Percentiles rank a stretch among this genome's conserved stretches.
Evolutionary conservation across 306 rosid genomes (phyloP).

Genomic region (Gynostemma pentaphyllum): DNA sequence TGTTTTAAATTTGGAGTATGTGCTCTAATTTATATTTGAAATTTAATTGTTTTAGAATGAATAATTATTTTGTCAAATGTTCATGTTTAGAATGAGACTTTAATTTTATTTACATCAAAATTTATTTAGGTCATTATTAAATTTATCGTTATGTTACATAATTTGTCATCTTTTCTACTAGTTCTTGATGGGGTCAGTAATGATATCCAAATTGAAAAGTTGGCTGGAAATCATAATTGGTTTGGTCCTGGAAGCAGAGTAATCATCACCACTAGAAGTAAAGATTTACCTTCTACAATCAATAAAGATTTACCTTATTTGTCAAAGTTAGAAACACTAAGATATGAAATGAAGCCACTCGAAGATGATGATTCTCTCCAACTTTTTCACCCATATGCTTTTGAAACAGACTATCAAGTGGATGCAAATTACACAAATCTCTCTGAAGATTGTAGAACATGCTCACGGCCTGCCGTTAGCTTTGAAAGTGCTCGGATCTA

Average conservation of each 20-base stretch:
- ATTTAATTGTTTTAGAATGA: too few relatives aligned
- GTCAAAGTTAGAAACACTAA: too few relatives aligned
- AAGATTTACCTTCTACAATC: too few relatives aligned
- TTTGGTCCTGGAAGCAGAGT: constrained; percentile 7
- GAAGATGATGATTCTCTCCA: neutral
- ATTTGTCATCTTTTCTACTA: too few relatives aligned
- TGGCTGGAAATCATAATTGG: neutral
- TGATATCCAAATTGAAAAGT: neutral
- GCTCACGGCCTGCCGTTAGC: constrained; percentile 4
- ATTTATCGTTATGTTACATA: too few relatives aligned
- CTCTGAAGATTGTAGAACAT: neutral
- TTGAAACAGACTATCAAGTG: neutral
- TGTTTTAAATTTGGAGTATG: too few relatives aligned
- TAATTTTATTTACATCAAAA: too few relatives aligned
- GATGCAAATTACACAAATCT: neutral
- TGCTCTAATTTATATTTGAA: too few relatives aligned
- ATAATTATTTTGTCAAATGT: too few relatives aligned
- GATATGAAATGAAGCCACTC: neutral
- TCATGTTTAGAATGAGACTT: too few relatives aligned
- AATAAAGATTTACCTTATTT: too few relatives aligned
- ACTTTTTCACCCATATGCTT: neutral
- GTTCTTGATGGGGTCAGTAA: constrained; percentile 6
- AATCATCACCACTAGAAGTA: constrained; percentile 9
- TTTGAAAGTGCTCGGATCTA: neutral
- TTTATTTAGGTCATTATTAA: too few relatives aligned